Conservation (phyloP, 345 rosid species). For the Noccaea caerulescens region DNA sequence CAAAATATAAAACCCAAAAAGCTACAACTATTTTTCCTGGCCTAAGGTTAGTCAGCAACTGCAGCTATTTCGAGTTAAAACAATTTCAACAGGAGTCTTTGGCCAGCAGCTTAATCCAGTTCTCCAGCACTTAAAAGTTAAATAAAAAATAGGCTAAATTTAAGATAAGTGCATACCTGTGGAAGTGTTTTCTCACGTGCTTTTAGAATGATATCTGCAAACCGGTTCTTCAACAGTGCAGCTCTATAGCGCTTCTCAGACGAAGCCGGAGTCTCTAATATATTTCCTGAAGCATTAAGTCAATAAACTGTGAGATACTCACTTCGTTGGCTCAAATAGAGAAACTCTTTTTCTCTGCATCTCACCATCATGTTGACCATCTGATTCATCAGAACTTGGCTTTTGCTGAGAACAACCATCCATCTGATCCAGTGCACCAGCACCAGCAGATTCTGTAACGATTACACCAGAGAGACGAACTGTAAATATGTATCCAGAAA, state of each 20-base stretch:
- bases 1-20: background rate
- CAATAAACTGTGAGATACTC: constrained; percentile 47
- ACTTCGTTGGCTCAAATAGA: constrained; percentile 39
- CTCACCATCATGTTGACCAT: constrained; percentile 79
- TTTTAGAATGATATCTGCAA: constrained; percentile 93
- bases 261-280: constrained; percentile 62
- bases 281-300: constrained; percentile 65
- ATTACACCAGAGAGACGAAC: constrained; percentile 16
- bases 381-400: constrained; percentile 59
- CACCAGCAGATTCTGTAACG: constrained; percentile 61
- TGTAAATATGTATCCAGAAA: constrained; percentile 13
- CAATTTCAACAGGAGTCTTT: background rate
- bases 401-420: constrained; percentile 60
- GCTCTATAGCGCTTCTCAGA: constrained; percentile 88
- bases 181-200: constrained; percentile 87
- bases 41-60: constrained; percentile 4
- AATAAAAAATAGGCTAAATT: constrained; percentile 6
- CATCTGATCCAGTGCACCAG: constrained; percentile 57
- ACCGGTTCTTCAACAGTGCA: constrained; percentile 75
- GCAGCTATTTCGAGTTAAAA: background rate
- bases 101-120: constrained; percentile 15
- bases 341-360: constrained; percentile 37
- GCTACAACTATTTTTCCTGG: background rate
- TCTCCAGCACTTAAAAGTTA: background rate
- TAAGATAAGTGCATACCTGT: constrained; percentile 58